Evolutionary conservation across 2,329 filamentous ascomycete species (phyloP).

Genomic region (Pezicula radicicola): DNA sequence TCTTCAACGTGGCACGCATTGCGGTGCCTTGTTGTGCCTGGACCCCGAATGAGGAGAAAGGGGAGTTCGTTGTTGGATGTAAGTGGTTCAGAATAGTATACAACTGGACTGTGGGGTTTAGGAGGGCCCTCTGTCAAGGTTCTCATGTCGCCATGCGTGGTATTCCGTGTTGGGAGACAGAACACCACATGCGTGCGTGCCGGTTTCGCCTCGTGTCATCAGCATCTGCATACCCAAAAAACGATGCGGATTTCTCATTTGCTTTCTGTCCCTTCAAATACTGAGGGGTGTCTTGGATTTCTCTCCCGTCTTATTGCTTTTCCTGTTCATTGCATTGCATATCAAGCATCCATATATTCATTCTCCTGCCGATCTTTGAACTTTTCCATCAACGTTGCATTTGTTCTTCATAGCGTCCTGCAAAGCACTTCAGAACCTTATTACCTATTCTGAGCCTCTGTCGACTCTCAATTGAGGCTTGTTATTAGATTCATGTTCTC

Average conservation of each 20-base stretch:
- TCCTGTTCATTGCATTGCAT: background rate
- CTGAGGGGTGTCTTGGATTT: background rate
- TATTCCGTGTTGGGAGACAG: slow-evolving; percentile 1
- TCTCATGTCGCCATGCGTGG: background rate
- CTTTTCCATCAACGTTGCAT: background rate
- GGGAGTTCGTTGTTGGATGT: background rate
- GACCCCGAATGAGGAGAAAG: background rate
- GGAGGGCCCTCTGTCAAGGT: background rate
- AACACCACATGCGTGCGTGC: background rate
- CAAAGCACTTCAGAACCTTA: too few species aligned
- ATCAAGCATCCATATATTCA: background rate
- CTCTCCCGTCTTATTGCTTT: background rate
- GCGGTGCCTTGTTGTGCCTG: background rate
- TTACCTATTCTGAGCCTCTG: too few species aligned
- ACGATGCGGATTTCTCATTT: background rate
- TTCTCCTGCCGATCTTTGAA: background rate
- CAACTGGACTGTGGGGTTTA: slow-evolving; percentile 2
- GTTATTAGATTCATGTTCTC: too few species aligned
- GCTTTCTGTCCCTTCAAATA: background rate
- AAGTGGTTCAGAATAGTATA: background rate
- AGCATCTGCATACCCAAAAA: background rate
- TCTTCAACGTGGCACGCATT: background rate
- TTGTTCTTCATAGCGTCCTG: background rate
- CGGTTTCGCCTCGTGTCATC: slow-evolving; percentile 6
- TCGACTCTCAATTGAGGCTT: too few species aligned